Percentiles rank a stretch among this genome's conserved stretches.
Evolutionary conservation across 75 land plant genomes (phyloP).

Genomic region (Cupressus sempervirens): DNA sequence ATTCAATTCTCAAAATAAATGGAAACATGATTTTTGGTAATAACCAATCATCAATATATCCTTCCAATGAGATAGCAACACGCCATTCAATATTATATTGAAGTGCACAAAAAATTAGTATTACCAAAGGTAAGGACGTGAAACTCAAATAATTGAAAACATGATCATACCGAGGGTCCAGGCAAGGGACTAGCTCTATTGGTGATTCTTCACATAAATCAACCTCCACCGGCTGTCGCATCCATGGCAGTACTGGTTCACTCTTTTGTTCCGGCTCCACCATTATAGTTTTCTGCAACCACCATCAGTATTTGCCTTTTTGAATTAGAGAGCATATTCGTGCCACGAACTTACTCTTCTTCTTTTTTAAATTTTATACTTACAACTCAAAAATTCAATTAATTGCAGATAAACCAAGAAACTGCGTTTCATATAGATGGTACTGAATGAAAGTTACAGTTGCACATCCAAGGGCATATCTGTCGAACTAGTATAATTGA

Average conservation of each 20-base stretch:
- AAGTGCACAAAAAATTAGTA: neutral
- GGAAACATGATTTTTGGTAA: neutral
- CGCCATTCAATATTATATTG: neutral
- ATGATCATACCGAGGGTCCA: slow-evolving; percentile 55
- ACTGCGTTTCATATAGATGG: neutral
- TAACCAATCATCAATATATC: neutral
- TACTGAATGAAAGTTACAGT: neutral
- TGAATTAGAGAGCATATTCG: neutral
- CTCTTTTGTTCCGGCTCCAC: slow-evolving; percentile 17
- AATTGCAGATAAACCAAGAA: neutral
- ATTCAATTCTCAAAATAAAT: neutral
- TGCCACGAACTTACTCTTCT: neutral
- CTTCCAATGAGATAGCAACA: neutral
- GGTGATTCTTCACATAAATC: slow-evolving; percentile 34
- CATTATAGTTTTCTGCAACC: neutral
- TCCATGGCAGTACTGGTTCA: slow-evolving; percentile 74
- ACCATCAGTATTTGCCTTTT: neutral
- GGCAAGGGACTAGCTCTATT: slow-evolving; percentile 48
- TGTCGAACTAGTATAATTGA: neutral
- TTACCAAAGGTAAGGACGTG: neutral
- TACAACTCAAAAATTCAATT: neutral
- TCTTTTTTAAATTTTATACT: neutral
- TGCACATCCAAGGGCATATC: neutral
- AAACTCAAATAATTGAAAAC: slow-evolving; percentile 2
- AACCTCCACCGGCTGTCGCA: slow-evolving; percentile 70